A percentile compares a stretch with the other conserved stretches of the same genome.
Evolutionary conservation across 2,329 filamentous ascomycete genomes (phyloP).

Genomic region (Rachicladosporium sp.): DNA sequence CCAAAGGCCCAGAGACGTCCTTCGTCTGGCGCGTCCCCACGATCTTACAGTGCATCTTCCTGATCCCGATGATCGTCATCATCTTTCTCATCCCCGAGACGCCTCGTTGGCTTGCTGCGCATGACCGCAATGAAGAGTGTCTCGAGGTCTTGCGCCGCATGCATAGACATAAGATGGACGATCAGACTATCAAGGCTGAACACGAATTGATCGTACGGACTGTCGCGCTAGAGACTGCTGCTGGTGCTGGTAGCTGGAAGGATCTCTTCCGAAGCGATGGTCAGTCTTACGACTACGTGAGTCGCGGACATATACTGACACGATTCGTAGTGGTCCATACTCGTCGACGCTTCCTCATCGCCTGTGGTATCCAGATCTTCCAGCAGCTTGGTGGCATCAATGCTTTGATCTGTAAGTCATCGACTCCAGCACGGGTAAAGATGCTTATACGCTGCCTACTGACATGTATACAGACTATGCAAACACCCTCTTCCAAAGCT

Average conservation of each 20-base stretch:
- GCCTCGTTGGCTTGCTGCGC: conserved; percentile 32
- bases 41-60: conserved; percentile 31
- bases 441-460: neutral
- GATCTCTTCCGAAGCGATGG: conserved; percentile 20
- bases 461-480: conserved; percentile 12
- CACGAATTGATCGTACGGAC: conserved; percentile 17
- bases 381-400: conserved; percentile 21
- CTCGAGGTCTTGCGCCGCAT: conserved; percentile 21
- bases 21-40: conserved; percentile 32
- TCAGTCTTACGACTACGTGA: conserved; percentile 1
- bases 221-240: conserved; percentile 11
- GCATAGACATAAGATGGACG: conserved; percentile 16
- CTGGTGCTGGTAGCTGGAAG: conserved; percentile 24
- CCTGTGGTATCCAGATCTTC: conserved; percentile 18
- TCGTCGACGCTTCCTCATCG: conserved; percentile 17
- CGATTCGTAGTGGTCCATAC: conserved; percentile 10
- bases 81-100: conserved; percentile 31
- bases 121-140: conserved; percentile 28
- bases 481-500: conserved; percentile 18
- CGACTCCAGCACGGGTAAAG: neutral
- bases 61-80: conserved; percentile 28
- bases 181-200: conserved; percentile 13
- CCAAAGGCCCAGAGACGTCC: conserved; percentile 12
- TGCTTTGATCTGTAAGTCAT: conserved; percentile 13
- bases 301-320: too few species aligned